Evolutionary conservation across 2,329 filamentous ascomycete species (phyloP), one percentile per base, ranked within the genome.

Genomic region (Ophiostoma quercus): DNA sequence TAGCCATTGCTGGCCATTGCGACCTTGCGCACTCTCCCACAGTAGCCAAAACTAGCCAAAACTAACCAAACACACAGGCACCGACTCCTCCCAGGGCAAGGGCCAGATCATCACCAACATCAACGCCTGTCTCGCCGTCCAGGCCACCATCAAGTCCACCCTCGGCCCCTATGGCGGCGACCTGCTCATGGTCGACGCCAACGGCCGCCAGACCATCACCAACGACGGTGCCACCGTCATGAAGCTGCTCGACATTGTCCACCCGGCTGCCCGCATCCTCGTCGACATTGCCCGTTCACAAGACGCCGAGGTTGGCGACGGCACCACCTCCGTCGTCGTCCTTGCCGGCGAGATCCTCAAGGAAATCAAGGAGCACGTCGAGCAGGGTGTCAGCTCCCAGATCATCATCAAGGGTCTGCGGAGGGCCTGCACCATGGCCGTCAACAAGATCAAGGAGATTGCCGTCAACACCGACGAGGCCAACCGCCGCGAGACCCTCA

Each of bases 361-460:
- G 83, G 95, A 99, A 84, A 85, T 97, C 79, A 96, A 93, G 80
- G 94, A 97, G 78, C 90, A 94, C 77, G 94, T 99, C 71, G 95
- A 99, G 82, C 92, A 96, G 80, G 95, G 95, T 71, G 92, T 98
- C 76, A 97, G 94, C 85, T 92, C 94, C 78, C 95, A 98, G 85
- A 92, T 93, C 73, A 97, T 99, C 80, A 92, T 98, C 81, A 99
- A 98, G 85, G 94, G 92, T 71, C 83, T 99, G 79, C 87, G 95
- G 82, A 92, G 90, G 82, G 92, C 94, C 11, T 92, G 90, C 67
- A 83, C 86, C 74, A 92, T 98, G 88, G 94, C 95, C 22, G 92
- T 98, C 79, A 98, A 98, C 85, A 98, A 97, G 85, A 90, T 99
- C 80, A 96, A 96, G 86, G 95, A 99, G 83, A 97, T 99, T 79